phyloP scores from a whole-genome alignment of 2,329 filamentous ascomycete species.

The Onygena corvina region DNA sequence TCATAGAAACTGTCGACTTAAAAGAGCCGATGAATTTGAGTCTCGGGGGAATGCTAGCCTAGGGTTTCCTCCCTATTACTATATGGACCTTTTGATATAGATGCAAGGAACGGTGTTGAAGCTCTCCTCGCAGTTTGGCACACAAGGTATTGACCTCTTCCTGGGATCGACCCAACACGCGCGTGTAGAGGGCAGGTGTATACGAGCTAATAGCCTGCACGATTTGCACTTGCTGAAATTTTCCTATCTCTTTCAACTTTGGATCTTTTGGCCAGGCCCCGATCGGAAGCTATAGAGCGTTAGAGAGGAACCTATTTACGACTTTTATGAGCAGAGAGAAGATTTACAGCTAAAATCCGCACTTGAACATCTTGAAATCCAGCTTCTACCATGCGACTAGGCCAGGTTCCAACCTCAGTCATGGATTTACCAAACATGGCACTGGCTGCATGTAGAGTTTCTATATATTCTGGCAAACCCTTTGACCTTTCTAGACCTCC shows the following conservation, averaged over 20 bases:
- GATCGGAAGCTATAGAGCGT: slow-evolving; percentile 13
- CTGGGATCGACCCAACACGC: slow-evolving; percentile 9
- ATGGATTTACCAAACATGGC: slow-evolving; percentile 26
- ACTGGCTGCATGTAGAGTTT: slow-evolving; percentile 7
- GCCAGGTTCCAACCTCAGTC: slow-evolving; percentile 27
- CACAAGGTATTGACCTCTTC: slow-evolving; percentile 10
- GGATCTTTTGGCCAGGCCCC: slow-evolving; percentile 16
- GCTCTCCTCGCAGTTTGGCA: slow-evolving; percentile 8
- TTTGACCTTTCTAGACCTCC: slow-evolving; percentile 14
- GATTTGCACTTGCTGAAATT: slow-evolving; percentile 13
- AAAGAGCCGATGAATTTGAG: too few relatives aligned
- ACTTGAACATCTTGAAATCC: slow-evolving; percentile 42
- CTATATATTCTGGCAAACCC: not conserved
- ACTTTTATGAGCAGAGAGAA: not conserved
- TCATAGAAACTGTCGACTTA: too few relatives aligned
- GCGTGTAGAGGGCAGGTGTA: slow-evolving; percentile 16
- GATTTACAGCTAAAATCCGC: slow-evolving; percentile 7
- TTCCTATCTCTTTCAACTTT: slow-evolving; percentile 13
- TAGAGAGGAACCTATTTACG: not conserved
- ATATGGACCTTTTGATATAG: slow-evolving; percentile 14
- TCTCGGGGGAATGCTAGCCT: too few relatives aligned
- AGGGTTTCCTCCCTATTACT: slow-evolving; percentile 9
- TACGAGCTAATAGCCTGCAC: slow-evolving; percentile 15
- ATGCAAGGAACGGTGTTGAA: slow-evolving; percentile 11
- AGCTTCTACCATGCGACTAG: slow-evolving; percentile 37